Conservation (phyloP, 768 basidiomycete genomes). For the Lactarius sanguifluus region DNA sequence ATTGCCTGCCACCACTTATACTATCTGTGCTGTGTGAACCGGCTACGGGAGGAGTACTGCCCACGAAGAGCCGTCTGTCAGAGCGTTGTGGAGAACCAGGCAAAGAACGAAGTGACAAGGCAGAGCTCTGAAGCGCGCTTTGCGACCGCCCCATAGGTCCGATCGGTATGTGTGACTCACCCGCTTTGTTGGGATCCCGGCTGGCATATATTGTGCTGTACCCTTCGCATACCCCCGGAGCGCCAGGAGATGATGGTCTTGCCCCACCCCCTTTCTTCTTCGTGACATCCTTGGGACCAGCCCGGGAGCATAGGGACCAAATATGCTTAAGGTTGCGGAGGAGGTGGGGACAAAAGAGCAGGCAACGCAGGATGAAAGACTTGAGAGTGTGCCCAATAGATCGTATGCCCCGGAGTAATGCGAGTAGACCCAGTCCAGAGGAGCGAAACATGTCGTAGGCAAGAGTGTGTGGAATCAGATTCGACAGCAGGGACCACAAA, state of each 20-base stretch:
- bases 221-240: not conserved
- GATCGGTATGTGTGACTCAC: not conserved
- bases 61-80: not conserved
- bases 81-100: slow-evolving; percentile 1
- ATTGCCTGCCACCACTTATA: not conserved
- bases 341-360: not conserved
- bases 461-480: not conserved
- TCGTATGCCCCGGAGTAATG: not conserved
- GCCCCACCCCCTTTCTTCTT: not conserved
- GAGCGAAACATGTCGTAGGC: slow-evolving; percentile 3
- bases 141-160: not conserved
- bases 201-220: slow-evolving; percentile 13
- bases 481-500: not conserved
- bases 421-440: not conserved
- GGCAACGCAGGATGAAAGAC: slow-evolving; percentile 12
- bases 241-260: not conserved
- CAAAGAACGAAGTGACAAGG: not conserved
- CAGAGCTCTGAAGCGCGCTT: not conserved
- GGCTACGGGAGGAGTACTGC: not conserved
- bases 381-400: slow-evolving; percentile 5
- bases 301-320: not conserved
- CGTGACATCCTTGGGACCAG: not conserved
- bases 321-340: slow-evolving; percentile 2
- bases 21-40: not conserved
- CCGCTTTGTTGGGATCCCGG: not conserved